A percentile compares a stretch with the other conserved stretches of the same genome.
Evolutionary conservation across 108 stramenopile genomes (phyloP).

Genomic region (Nitzschia sp.): DNA sequence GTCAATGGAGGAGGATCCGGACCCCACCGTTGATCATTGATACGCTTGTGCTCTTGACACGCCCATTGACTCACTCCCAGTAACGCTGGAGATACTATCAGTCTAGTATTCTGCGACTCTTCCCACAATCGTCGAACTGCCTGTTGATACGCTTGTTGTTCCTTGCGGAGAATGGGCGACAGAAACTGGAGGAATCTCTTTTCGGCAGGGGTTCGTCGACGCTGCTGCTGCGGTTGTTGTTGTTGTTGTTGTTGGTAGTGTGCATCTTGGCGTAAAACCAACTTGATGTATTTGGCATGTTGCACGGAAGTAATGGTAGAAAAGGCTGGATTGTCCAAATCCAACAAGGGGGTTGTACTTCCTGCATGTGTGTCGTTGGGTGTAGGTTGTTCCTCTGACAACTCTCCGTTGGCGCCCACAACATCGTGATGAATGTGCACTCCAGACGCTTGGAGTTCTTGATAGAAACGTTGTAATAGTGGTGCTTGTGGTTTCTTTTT

Average conservation of each 20-base stretch:
- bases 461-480: slow-evolving; percentile 24
- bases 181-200: slow-evolving; percentile 21
- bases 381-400: too few relatives aligned
- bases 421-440: neutral
- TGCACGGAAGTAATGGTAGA: slow-evolving; percentile 28
- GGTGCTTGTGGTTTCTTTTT: neutral
- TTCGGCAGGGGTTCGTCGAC: slow-evolving; percentile 12
- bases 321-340: slow-evolving; percentile 31
- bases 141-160: slow-evolving; percentile 31
- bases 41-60: neutral
- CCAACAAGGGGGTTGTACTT: neutral
- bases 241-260: neutral
- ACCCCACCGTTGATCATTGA: slow-evolving; percentile 21
- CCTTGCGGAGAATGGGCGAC: neutral
- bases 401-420: neutral
- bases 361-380: slow-evolving; percentile 1
- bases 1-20: neutral
- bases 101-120: slow-evolving; percentile 19
- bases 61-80: slow-evolving; percentile 27
- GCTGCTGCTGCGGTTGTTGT: slow-evolving; percentile 15
- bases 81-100: neutral
- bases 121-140: slow-evolving; percentile 26
- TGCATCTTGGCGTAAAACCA: neutral
- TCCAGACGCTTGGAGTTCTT: slow-evolving; percentile 3
- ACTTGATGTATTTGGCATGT: slow-evolving; percentile 28